Evolutionary conservation across 75 land plant genomes (phyloP).

Genomic region (Larix kaempferi): DNA sequence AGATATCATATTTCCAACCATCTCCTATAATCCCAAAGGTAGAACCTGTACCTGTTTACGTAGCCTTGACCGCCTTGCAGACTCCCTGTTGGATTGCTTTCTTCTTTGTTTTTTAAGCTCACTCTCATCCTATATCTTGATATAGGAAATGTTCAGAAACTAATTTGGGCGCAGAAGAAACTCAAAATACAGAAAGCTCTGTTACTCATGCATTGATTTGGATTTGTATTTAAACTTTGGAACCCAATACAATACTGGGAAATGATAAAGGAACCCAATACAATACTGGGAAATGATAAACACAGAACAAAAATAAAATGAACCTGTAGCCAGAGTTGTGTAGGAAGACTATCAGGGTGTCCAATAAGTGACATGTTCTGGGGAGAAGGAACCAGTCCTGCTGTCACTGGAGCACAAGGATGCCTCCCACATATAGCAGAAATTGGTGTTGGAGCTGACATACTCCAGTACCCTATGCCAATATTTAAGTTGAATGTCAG

Average conservation of each 20-base stretch:
- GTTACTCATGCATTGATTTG: no score
- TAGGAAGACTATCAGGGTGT: slow-evolving; percentile 11
- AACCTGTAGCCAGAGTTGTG: slow-evolving; percentile 20
- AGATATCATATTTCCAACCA: neutral
- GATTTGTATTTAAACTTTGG: neutral
- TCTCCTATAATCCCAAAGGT: neutral
- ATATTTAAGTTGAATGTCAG: slow-evolving; percentile 24
- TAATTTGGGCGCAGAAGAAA: no score
- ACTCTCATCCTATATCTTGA: slow-evolving; percentile 40
- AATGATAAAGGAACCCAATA: neutral
- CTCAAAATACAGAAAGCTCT: no score
- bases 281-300: neutral
- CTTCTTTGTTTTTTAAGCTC: slow-evolving; percentile 53
- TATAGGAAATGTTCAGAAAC: neutral
- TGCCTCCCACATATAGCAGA: slow-evolving; percentile 1
- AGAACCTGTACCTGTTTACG: slow-evolving; percentile 39
- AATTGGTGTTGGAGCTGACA: slow-evolving; percentile 8
- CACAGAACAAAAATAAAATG: neutral
- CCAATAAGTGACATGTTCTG: neutral
- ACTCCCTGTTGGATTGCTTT: slow-evolving; percentile 63
- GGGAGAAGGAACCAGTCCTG: neutral
- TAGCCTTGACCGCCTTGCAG: slow-evolving; percentile 51
- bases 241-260: neutral
- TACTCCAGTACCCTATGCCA: slow-evolving; percentile 54
- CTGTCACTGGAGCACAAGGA: neutral